Percentiles rank a stretch among this genome's conserved stretches.
Conservation (phyloP, 106 monocot species). For the Dendrobium nobile region DNA sequence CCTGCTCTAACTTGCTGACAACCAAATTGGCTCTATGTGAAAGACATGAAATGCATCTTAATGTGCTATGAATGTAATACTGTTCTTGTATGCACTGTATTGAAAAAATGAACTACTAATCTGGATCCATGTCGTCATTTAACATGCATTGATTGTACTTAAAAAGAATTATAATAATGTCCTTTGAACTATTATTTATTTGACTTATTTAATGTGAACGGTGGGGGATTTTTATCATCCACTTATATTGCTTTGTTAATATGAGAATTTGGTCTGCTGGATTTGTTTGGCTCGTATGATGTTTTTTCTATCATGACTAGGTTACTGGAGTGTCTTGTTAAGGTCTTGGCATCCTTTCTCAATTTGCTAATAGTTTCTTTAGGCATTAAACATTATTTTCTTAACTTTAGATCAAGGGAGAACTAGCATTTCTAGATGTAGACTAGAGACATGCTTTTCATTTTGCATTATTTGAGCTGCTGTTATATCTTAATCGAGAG, state of each 20-base stretch:
- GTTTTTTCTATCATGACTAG: neutral
- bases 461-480: neutral
- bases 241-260: neutral
- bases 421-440: neutral
- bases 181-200: too few relatives aligned
- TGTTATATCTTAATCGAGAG: neutral
- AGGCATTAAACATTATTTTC: neutral
- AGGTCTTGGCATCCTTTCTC: neutral
- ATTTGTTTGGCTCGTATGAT: neutral
- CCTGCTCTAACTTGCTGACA: too few relatives aligned
- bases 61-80: too few relatives aligned
- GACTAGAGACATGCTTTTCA: neutral
- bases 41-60: too few relatives aligned
- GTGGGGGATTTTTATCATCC: too few relatives aligned
- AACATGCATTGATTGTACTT: too few relatives aligned
- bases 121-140: too few relatives aligned
- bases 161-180: too few relatives aligned
- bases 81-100: too few relatives aligned
- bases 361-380: neutral
- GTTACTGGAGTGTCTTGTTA: neutral
- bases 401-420: neutral
- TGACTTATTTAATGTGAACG: too few relatives aligned
- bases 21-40: too few relatives aligned
- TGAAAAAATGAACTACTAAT: too few relatives aligned
- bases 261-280: neutral